Evolutionary conservation across 2,329 filamentous ascomycete species (phyloP).

Genomic region (Trichoderma semiorbis): DNA sequence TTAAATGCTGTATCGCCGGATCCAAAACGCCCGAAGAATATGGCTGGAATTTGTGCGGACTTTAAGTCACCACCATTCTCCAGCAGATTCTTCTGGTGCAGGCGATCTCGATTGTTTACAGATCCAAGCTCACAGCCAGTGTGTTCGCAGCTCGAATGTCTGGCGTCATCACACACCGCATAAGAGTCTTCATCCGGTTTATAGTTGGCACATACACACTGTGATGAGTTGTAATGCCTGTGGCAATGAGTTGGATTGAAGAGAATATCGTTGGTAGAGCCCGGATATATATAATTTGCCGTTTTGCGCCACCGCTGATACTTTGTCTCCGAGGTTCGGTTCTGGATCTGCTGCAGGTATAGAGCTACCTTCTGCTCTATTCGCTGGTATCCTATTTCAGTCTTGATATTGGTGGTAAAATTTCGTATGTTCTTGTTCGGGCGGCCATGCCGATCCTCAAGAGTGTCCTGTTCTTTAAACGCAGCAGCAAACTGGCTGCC

Average conservation of each 20-base stretch:
- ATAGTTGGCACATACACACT: background rate
- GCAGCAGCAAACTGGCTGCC: background rate
- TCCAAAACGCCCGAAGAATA: background rate
- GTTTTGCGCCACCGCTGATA: background rate
- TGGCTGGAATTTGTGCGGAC: background rate
- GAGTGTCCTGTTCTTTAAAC: background rate
- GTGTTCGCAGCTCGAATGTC: rapidly evolving
- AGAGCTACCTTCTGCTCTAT: background rate
- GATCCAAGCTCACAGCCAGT: background rate
- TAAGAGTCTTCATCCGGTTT: rapidly evolving
- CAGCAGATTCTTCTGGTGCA: background rate
- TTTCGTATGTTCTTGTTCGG: background rate
- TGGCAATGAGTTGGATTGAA: background rate
- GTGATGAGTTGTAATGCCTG: background rate
- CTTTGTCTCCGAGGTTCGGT: rapidly evolving
- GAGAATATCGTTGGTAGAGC: rapidly evolving
- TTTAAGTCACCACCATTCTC: background rate
- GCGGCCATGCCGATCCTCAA: background rate
- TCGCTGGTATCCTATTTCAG: background rate
- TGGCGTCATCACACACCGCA: background rate
- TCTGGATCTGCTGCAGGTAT: background rate
- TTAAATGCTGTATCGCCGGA: background rate
- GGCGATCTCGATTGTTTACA: rapidly evolving
- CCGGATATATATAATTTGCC: background rate
- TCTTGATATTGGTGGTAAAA: background rate